Evolutionary conservation across 2,329 filamentous ascomycete species (phyloP), one percentile per base, ranked within the genome.

Genomic region (Tolypocladium tropicale): DNA sequence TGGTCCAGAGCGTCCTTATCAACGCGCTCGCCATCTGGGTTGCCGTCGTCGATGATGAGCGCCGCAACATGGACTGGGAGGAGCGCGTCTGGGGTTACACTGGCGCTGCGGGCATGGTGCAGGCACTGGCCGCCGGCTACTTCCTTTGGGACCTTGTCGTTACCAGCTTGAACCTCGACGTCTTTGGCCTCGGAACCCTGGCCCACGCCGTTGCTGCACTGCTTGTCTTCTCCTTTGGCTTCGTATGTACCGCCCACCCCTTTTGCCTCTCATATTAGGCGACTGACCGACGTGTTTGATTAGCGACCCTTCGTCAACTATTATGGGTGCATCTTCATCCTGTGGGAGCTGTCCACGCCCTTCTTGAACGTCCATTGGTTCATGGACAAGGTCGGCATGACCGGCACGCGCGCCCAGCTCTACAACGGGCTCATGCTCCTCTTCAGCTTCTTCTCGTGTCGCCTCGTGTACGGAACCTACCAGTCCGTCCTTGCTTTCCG

Each of bases 341-440:
- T 94, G 57, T 95, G 91, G 81, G 90, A 95, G 71, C 81, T 95
- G 41, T 92, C 88, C 30, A 88, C 86, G 5, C 89, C 89, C 9
- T 92, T 94, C 71, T 79, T 94, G 57, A 95, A 95, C 68, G 81
- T 93, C 67, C 90, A 95, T 76, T 95, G 90, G 90, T 94, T 94
- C 76, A 89, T 88, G 72, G 90, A 95, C 73, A 95, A 95, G 75
- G 76, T 93, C 57, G 80, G 83, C 65, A 84, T 90, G 78, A 94
- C 90, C 0, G 90, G 90, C 37, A 84, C 85, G 23, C 78, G 76
- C 54, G 71, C 83, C 28, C 90, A 94, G 73, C 79, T 92, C 32
- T 84, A 89, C 71, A 94, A 94, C 65, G 89, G 89, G 63, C 77
- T 91, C 59, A 66, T 82, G 56, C 81, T 94, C 4, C 81, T 93